phyloP scores from a whole-genome alignment of 2,329 filamentous ascomycete species.

The Alternaria panax region DNA sequence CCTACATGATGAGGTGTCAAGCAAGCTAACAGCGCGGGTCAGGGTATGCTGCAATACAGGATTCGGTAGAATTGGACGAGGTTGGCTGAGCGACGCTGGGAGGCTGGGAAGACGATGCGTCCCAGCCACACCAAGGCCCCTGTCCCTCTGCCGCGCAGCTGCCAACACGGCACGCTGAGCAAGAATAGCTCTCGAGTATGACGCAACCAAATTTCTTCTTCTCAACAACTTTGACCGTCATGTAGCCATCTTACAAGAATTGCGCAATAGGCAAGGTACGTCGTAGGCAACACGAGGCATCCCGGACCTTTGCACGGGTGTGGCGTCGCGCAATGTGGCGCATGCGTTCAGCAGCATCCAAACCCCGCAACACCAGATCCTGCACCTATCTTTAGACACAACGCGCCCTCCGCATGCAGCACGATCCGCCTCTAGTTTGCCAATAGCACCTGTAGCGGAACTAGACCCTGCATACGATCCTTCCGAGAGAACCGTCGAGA shows the following conservation, averaged over 20 bases:
- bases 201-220: slow-evolving; percentile 9
- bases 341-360: background rate
- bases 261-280: background rate
- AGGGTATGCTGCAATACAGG: slow-evolving; percentile 25
- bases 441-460: slow-evolving; percentile 25
- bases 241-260: background rate
- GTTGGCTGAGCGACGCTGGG: slow-evolving; percentile 38
- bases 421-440: slow-evolving; percentile 10
- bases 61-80: slow-evolving; percentile 45
- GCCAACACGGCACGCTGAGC: slow-evolving; percentile 13
- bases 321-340: background rate
- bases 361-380: background rate
- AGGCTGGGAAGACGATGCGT: slow-evolving; percentile 30
- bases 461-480: slow-evolving; percentile 14
- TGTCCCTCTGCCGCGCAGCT: slow-evolving; percentile 12
- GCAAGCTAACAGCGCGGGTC: slow-evolving; percentile 30
- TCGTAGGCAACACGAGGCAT: slow-evolving; percentile 1
- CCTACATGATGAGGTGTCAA: slow-evolving; percentile 36
- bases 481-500: background rate
- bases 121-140: slow-evolving; percentile 37
- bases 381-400: slow-evolving; percentile 5
- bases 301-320: background rate
- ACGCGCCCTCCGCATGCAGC: background rate
- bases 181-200: slow-evolving; percentile 5
- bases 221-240: background rate